Conservation (phyloP, 306 rosid species). For the Lathyrus aphaca region DNA sequence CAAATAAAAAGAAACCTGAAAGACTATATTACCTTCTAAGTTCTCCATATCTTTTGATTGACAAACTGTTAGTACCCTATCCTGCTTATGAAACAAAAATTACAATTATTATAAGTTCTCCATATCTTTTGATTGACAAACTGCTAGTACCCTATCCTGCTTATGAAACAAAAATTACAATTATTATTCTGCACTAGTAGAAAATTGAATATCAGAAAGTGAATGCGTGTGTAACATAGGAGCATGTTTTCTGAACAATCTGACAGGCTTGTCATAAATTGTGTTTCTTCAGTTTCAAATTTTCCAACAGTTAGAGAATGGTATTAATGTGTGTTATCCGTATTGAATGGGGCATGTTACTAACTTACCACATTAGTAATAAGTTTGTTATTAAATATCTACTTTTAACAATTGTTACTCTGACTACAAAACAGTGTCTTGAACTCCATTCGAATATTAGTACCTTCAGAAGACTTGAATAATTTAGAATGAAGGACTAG, state of each 20-base stretch:
- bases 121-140: conserved; percentile 69
- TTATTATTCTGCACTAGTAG: conserved; percentile 28
- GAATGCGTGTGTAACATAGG: neutral
- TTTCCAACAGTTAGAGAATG: neutral
- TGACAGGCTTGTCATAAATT: neutral
- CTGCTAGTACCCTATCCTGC: conserved; percentile 83
- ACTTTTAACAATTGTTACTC: conserved; percentile 10
- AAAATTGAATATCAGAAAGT: conserved; percentile 21
- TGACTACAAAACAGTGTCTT: conserved; percentile 16
- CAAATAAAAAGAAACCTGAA: conserved; percentile 11
- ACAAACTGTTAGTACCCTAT: conserved; percentile 80
- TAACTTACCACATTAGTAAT: conserved; percentile 8
- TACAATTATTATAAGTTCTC: conserved; percentile 42
- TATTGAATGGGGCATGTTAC: neutral
- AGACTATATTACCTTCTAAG: conserved; percentile 57
- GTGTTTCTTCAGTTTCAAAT: conserved; percentile 31
- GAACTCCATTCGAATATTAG: conserved; percentile 9
- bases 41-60: conserved; percentile 59
- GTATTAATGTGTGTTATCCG: neutral
- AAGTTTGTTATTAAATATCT: conserved; percentile 18
- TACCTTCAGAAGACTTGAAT: neutral
- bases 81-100: conserved; percentile 64
- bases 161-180: conserved; percentile 41
- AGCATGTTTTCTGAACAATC: conserved; percentile 4
- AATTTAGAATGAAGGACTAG: neutral